A percentile compares a stretch with the other conserved stretches of the same genome.
phyloP scores from a whole-genome alignment of 768 basidiomycete genomes.

The Phylloporus rhodoxanthus region DNA sequence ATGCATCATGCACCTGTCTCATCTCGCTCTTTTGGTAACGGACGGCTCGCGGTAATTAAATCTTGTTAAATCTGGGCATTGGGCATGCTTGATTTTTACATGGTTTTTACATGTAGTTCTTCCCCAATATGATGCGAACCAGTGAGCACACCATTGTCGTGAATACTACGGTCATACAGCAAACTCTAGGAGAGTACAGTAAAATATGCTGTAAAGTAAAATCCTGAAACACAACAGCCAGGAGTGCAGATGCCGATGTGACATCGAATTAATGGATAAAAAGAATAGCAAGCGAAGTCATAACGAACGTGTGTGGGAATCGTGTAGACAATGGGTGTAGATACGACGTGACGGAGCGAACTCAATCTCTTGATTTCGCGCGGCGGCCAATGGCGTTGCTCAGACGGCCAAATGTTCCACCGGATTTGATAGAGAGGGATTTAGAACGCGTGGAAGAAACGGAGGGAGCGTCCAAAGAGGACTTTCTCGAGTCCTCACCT shows the following conservation, averaged over 20 bases:
- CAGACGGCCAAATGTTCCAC: slow-evolving; percentile 17
- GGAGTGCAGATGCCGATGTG: slow-evolving; percentile 4
- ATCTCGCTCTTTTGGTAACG: not conserved
- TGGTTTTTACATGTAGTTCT: not conserved
- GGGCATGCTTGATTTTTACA: not conserved
- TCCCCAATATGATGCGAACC: not conserved
- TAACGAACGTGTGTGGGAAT: no score
- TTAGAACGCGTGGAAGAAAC: slow-evolving; percentile 21
- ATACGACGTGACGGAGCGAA: not conserved
- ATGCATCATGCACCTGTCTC: not conserved
- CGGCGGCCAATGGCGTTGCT: slow-evolving; percentile 20
- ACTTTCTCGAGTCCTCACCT: slow-evolving; percentile 23
- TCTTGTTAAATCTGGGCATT: slow-evolving; percentile 1
- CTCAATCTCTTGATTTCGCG: slow-evolving; percentile 17
- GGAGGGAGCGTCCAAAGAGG: slow-evolving; percentile 28
- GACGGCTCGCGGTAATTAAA: slow-evolving; percentile 7
- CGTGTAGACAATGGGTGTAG: no score
- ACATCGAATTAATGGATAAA: slow-evolving; percentile 16
- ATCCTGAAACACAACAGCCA: not conserved
- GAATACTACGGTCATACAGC: slow-evolving; percentile 1
- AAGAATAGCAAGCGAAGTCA: slow-evolving; percentile 8
- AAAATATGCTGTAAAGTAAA: slow-evolving; percentile 1
- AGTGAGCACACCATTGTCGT: slow-evolving; percentile 1
- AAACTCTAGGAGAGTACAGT: slow-evolving; percentile 13
- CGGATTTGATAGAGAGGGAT: slow-evolving; percentile 17